phyloP scores from a whole-genome alignment of 176 grass and related monocot species.

The Oryza meyeriana region DNA sequence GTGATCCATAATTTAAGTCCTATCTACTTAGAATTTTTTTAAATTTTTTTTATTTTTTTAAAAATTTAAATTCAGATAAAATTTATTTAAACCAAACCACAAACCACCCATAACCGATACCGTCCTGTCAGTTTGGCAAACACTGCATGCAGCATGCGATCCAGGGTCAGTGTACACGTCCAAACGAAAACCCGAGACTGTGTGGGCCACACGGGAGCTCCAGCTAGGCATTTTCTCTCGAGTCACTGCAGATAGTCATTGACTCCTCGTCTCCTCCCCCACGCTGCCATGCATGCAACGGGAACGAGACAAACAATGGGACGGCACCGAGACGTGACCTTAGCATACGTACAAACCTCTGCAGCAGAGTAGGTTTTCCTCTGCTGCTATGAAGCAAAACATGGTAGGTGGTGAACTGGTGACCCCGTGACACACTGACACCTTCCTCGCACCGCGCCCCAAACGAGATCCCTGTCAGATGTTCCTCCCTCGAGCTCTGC shows the following conservation, averaged over 20 bases:
- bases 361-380: not conserved
- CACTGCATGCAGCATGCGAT: not conserved
- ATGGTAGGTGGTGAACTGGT: not conserved
- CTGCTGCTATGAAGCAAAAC: not conserved
- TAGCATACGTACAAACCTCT: constrained; percentile 8
- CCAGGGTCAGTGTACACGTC: not conserved
- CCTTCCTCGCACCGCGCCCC: not conserved
- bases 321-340: constrained; percentile 2
- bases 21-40: no score
- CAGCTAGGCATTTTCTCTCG: constrained; percentile 9
- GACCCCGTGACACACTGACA: constrained; percentile 25
- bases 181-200: not conserved
- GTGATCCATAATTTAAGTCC: no score
- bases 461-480: constrained; percentile 25
- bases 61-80: no score
- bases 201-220: not conserved
- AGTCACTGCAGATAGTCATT: not conserved
- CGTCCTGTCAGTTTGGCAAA: no score
- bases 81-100: no score
- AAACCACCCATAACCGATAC: no score
- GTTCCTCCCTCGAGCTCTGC: constrained; percentile 6
- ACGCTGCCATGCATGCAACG: not conserved
- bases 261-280: no score
- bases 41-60: no score
- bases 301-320: not conserved